Base-by-base conservation (phyloP, 768 basidiomycete species). In the Auricularia auricula-judae region DNA sequence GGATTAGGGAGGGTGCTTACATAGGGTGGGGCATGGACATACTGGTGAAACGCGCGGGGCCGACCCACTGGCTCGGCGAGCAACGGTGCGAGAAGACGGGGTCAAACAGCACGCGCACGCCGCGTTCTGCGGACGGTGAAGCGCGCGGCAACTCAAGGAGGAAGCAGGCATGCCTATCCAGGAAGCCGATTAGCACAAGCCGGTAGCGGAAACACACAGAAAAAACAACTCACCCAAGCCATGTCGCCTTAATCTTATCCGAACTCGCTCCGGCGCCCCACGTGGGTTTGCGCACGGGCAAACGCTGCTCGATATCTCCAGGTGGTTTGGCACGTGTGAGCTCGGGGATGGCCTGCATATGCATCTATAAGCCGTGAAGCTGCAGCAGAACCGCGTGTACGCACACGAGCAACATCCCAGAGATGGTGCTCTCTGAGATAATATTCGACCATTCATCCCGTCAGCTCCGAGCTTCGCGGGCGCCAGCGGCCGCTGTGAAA, bases 61-160 rank as follows among this genome's bases (percentile, higher is more conserved):
- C 82, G 2, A 78, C 54, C 63, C 70, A 75, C 60, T 79, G 77
- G 62, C 71, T 76, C 0, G 82, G 81, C 29, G 80, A 81, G 70
- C 83, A 84, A 3, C 82, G 75, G 62, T 81, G 75, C 63, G 80
- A 81, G 70, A 82, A 83, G 3, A 71, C 71, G 1, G 71, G 82
- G 64, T 84, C 83, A 66, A 82, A 82, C 2, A 85, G 71, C 35
- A 85, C 75, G 4, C 82, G 74, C 3, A 77, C 73, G 10, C 83
- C 82, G 53, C 75, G 72, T 63, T 65, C 62, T 8, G 68, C 65
- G 2, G 68, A 69, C 8, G 66, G 63, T 42, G 39, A 8, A 3
- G 72, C 69, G 1, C 75, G 67, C 1, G 82, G 83, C 56, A 83
- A 72, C 71, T 84, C 81, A 14, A 84, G 72, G 3, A 82, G 71